Conservation (phyloP, 495 filamentous ascomycete genomes). For the Penicillium odoratum region DNA sequence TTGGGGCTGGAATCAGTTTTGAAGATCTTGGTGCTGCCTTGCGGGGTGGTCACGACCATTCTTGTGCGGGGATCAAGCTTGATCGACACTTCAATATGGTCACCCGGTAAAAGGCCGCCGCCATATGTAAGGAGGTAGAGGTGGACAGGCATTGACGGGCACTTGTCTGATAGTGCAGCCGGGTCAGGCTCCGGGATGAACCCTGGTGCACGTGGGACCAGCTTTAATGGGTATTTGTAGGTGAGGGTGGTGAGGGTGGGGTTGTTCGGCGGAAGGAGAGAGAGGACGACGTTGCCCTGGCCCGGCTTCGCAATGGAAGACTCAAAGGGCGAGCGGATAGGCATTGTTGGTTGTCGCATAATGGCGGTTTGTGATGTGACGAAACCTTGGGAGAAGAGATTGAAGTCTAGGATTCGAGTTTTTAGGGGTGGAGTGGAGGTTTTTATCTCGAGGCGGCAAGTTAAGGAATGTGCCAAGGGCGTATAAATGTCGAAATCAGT, state of each 20-base stretch:
- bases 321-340: conserved; percentile 62
- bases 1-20: conserved; percentile 57
- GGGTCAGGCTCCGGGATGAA: conserved; percentile 33
- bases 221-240: conserved; percentile 94
- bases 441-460: conserved; percentile 14
- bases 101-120: conserved; percentile 85
- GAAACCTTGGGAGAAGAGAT: neutral
- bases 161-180: conserved; percentile 25
- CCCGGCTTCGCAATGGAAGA: conserved; percentile 70
- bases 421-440: conserved; percentile 2
- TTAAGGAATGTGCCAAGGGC: conserved; percentile 19
- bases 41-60: conserved; percentile 78
- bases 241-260: conserved; percentile 72
- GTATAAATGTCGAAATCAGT: conserved; percentile 12
- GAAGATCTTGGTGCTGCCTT: conserved; percentile 96
- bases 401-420: neutral
- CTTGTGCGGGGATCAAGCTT: conserved; percentile 62
- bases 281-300: conserved; percentile 72
- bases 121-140: conserved; percentile 93
- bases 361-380: conserved; percentile 6
- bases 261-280: conserved; percentile 66
- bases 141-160: conserved; percentile 50
- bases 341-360: conserved; percentile 38
- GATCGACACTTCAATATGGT: conserved; percentile 72
- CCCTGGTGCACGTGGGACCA: conserved; percentile 66